phyloP scores from a whole-genome alignment of 352 stramenopile genomes.

The Globisporangium radiosum region DNA sequence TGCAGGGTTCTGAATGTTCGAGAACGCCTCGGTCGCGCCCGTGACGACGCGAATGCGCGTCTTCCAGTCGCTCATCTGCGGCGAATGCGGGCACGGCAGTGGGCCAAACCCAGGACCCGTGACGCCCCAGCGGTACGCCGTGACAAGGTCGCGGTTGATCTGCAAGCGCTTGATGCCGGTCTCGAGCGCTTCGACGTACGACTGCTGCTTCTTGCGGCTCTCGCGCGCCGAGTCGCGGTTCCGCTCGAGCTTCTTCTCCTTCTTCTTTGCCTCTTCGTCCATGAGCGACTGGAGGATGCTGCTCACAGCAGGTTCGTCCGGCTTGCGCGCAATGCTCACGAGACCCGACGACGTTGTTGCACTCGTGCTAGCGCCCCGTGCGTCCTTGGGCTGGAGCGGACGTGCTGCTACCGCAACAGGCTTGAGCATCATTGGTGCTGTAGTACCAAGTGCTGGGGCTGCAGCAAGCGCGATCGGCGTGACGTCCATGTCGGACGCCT shows the following conservation, averaged over 20 bases:
- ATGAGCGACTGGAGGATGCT: conserved; percentile 85
- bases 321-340: conserved; percentile 76
- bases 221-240: conserved; percentile 84
- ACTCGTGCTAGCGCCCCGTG: background rate
- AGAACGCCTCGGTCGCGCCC: conserved; percentile 51
- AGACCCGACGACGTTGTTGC: conserved; percentile 7
- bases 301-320: conserved; percentile 73
- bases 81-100: conserved; percentile 36
- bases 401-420: conserved; percentile 11
- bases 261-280: conserved; percentile 85
- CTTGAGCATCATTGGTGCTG: conserved; percentile 18
- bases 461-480: conserved; percentile 5
- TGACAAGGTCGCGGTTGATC: conserved; percentile 72
- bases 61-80: conserved; percentile 54
- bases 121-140: conserved; percentile 68
- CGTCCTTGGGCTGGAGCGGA: conserved; percentile 42
- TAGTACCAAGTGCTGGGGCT: conserved; percentile 1
- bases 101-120: conserved; percentile 36
- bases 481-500: background rate
- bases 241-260: conserved; percentile 85
- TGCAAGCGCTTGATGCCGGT: conserved; percentile 84
- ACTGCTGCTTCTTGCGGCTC: conserved; percentile 82
- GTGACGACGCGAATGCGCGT: conserved; percentile 62
- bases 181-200: conserved; percentile 82
- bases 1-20: conserved; percentile 61